Evolutionary conservation across 106 monocot species (phyloP).

Genomic region (Platanthera zijinensis): DNA sequence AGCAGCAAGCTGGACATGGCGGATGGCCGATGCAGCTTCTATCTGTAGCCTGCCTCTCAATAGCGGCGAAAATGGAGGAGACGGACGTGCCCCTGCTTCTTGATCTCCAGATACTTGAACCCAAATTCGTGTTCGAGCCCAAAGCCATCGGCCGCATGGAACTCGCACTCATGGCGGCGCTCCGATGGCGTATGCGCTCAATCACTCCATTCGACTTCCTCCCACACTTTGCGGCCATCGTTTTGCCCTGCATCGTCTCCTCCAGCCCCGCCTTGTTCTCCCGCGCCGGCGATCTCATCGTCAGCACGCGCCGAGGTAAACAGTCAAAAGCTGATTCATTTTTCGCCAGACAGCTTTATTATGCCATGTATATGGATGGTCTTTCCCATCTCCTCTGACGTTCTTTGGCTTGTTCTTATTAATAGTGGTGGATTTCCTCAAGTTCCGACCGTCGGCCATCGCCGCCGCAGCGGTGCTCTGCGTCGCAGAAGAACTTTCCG

Average conservation of each 20-base stretch:
- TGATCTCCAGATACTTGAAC: constrained; percentile 43
- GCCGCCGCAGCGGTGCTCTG: constrained; percentile 48
- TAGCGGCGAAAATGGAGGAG: constrained; percentile 90
- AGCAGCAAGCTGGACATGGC: constrained; percentile 1
- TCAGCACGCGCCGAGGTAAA: constrained; percentile 48
- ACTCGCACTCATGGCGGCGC: constrained; percentile 56
- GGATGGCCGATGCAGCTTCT: constrained; percentile 69
- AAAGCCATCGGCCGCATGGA: constrained; percentile 58
- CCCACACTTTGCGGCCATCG: constrained; percentile 20
- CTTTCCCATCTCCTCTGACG: not conserved
- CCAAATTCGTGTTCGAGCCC: constrained; percentile 49
- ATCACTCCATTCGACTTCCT: constrained; percentile 77
- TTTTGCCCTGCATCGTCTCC: not conserved
- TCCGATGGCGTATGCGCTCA: constrained; percentile 67
- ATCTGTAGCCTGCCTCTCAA: constrained; percentile 67
- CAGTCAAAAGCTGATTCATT: not conserved
- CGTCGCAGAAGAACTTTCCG: constrained; percentile 21
- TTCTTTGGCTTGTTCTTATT: constrained; percentile 2
- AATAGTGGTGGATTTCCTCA: constrained; percentile 53
- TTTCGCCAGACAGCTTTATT: not conserved
- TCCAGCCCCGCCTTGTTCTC: constrained; percentile 15
- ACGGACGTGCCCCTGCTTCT: constrained; percentile 46
- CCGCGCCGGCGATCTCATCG: constrained; percentile 37
- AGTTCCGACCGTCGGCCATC: constrained; percentile 44
- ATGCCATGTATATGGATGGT: not conserved